Conservation (phyloP, 768 basidiomycete genomes). For the Tylopilus subfusipes region DNA sequence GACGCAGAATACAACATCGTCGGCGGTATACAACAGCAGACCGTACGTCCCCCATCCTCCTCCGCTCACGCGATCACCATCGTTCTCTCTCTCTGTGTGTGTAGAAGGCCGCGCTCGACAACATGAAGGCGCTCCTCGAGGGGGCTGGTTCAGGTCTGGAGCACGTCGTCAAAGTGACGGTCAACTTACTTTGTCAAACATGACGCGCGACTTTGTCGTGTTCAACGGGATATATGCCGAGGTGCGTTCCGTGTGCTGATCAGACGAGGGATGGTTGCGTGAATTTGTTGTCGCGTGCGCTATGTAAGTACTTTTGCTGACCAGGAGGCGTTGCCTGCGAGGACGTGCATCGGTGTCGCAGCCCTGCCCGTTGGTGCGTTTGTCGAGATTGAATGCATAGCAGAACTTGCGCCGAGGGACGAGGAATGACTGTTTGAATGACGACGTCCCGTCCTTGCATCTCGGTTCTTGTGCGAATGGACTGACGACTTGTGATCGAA, state of each 20-base stretch:
- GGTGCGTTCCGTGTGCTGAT: slow-evolving; percentile 17
- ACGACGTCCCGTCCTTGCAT: neutral
- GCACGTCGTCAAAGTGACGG: slow-evolving; percentile 39
- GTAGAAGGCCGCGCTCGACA: slow-evolving; percentile 39
- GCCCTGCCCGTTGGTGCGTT: slow-evolving; percentile 50
- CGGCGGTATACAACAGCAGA: slow-evolving; percentile 38
- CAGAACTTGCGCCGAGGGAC: slow-evolving; percentile 28
- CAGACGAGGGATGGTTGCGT: neutral
- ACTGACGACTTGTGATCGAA: neutral
- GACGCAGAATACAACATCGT: slow-evolving; percentile 30
- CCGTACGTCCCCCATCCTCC: slow-evolving; percentile 25
- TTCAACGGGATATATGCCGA: slow-evolving; percentile 40
- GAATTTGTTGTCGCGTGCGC: neutral
- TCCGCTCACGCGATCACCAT: neutral
- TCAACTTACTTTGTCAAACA: slow-evolving; percentile 38
- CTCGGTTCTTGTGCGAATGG: neutral
- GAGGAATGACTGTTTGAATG: neutral
- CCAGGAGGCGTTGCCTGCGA: slow-evolving; percentile 43
- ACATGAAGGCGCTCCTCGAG: slow-evolving; percentile 35
- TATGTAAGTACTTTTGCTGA: slow-evolving; percentile 52
- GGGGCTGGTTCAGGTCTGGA: slow-evolving; percentile 38
- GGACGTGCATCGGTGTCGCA: slow-evolving; percentile 57
- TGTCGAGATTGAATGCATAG: slow-evolving; percentile 62
- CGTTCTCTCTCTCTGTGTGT: neutral
- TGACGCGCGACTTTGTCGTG: slow-evolving; percentile 34